A percentile compares a stretch with the other conserved stretches of the same genome.
Evolutionary conservation across 331 rosid species (phyloP).

Genomic region (Malus hybrid): DNA sequence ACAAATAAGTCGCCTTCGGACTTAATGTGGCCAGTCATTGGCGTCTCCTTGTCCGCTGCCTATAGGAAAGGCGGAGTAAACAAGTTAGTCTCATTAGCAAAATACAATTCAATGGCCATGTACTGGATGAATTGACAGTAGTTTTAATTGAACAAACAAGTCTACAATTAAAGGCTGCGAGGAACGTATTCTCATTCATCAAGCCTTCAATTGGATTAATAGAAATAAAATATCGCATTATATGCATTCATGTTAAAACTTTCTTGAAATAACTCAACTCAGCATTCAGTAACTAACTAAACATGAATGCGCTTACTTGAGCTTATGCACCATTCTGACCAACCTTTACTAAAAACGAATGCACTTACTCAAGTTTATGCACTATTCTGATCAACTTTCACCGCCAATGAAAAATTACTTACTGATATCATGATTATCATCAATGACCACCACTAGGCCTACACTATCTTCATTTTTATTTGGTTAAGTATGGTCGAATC

Average conservation of each 20-base stretch:
- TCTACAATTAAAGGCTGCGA: not conserved
- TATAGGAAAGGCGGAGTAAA: constrained; percentile 12
- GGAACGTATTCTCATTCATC: too few relatives aligned
- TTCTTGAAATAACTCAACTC: not conserved
- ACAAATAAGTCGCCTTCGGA: constrained; percentile 82
- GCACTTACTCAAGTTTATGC: too few relatives aligned
- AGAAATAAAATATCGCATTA: not conserved
- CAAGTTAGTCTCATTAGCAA: not conserved
- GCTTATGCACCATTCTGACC: not conserved
- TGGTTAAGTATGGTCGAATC: not conserved
- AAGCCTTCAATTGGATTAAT: too few relatives aligned
- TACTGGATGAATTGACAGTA: not conserved
- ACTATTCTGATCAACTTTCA: too few relatives aligned
- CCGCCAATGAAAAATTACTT: not conserved
- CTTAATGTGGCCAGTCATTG: constrained; percentile 50
- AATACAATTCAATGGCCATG: not conserved
- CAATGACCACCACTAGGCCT: not conserved
- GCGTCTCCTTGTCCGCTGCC: constrained; percentile 74
- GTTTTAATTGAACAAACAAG: not conserved
- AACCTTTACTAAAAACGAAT: too few relatives aligned
- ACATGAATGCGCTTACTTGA: not conserved
- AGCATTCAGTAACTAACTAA: not conserved
- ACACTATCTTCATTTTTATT: not conserved
- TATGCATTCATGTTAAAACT: not conserved
- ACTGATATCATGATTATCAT: too few relatives aligned